Evolutionary conservation across 257 asterid genomes (phyloP), one percentile per base, ranked within the genome.

Genomic region (Przewalskia tangutica): DNA sequence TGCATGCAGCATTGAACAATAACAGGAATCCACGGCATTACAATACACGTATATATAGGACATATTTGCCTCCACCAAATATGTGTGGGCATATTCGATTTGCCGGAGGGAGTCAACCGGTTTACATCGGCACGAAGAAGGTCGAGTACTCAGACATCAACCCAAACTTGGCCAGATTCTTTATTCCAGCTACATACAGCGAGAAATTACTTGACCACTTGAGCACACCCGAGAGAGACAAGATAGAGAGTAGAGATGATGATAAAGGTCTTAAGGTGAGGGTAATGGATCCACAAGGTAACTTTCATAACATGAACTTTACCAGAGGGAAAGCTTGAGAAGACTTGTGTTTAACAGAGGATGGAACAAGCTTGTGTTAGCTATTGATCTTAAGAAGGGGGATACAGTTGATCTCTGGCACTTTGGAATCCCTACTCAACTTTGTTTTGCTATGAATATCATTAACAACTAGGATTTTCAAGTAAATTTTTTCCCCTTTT

Each of bases 331-430:
- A 20, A 71, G 79, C 42, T 46, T 71, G 59, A 6, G 1, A 1
- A 71, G 59, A 71, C n/a, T 48, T 20, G 79, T 71, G 79, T 27
- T 71, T 46, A 71, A 71, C 79, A 71, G 58, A 71, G 79, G 79
- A 48, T 71, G 79, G 79, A 75, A 75, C 14, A 23, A 50, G 0
- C 79, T 75, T 50, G 46, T 75, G 23, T 7, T 0, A 7, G 7
- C 9, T 7, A 75, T 23, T 44, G 11, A 23, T 6, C 42, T 75
- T 50, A 16, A 50, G 7, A 75, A 23, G 36, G 80, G 63, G 23
- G 44, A 75, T 75, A 23, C 11, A 75, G 14, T 75, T 51, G 2
- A 4, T 9, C 63, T 75, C 62, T 75, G 80, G 80, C 62, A 75
- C 62, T 75, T 50, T 23, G 14, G 42, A 75, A 27, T 2, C 4